Evolutionary conservation across 2,329 filamentous ascomycete genomes (phyloP).

Genomic region (Plenodomus lindquistii): DNA sequence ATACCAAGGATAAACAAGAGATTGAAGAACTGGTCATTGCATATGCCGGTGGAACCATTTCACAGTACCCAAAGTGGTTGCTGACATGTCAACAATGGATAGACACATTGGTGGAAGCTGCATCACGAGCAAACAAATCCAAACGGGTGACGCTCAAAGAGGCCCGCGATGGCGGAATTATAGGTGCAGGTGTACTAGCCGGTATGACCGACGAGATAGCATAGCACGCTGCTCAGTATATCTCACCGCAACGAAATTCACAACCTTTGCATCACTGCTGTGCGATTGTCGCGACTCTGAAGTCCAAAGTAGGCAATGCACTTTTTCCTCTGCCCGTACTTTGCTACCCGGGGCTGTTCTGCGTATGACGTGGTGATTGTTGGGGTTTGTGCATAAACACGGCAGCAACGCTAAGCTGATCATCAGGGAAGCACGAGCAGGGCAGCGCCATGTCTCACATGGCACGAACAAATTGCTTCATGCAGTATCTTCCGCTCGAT

Average conservation of each 20-base stretch:
- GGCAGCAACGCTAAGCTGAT: neutral
- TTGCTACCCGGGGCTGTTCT: neutral
- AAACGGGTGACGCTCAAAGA: slow-evolving; percentile 58
- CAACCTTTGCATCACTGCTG: neutral
- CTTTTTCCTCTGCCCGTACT: neutral
- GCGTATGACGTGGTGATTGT: neutral
- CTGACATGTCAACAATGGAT: slow-evolving; percentile 71
- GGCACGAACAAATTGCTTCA: neutral
- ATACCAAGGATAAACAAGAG: slow-evolving; percentile 25
- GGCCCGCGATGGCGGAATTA: slow-evolving; percentile 58
- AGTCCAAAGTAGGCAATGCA: neutral
- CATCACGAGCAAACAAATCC: slow-evolving; percentile 36
- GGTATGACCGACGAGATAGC: slow-evolving; percentile 46
- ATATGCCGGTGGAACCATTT: slow-evolving; percentile 79
- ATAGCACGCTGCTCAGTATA: slow-evolving; percentile 10
- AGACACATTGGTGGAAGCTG: slow-evolving; percentile 57
- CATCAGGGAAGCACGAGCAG: neutral
- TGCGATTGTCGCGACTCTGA: neutral
- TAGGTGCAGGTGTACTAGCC: slow-evolving; percentile 59
- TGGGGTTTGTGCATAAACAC: neutral
- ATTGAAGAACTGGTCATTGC: slow-evolving; percentile 71
- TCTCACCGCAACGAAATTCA: neutral
- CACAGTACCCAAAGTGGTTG: slow-evolving; percentile 76
- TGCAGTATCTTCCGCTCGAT: neutral
- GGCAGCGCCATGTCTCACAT: slow-evolving; percentile 1